phyloP scores from a whole-genome alignment of 352 stramenopile genomes.

The Paralagenidium karlingii region DNA sequence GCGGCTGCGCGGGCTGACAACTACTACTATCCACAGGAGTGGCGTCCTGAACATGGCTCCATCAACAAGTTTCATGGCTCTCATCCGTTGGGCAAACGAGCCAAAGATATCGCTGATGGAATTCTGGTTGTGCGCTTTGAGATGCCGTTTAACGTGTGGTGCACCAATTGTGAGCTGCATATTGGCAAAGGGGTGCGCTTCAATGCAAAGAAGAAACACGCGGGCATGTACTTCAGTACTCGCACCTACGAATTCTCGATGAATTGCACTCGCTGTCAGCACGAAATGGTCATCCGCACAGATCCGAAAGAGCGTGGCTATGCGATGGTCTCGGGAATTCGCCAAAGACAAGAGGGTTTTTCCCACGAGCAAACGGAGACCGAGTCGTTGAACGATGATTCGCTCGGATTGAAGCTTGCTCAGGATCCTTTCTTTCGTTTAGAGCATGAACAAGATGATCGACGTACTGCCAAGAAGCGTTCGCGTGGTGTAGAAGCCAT shows the following conservation, averaged over 20 bases:
- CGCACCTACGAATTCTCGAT: conserved; percentile 92
- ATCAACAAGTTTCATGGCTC: conserved; percentile 77
- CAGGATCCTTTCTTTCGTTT: conserved; percentile 63
- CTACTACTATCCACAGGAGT: conserved; percentile 94
- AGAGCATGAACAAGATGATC: conserved; percentile 71
- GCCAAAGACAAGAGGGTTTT: conserved; percentile 64
- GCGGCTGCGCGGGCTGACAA: conserved; percentile 95
- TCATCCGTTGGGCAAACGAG: conserved; percentile 55
- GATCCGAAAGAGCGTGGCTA: conserved; percentile 89
- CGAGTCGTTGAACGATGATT: conserved; percentile 43
- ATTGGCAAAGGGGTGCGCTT: conserved; percentile 88
- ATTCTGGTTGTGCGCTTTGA: conserved; percentile 95
- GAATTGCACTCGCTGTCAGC: conserved; percentile 82
- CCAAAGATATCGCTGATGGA: conserved; percentile 82
- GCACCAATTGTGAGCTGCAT: conserved; percentile 45
- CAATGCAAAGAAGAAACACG: conserved; percentile 92
- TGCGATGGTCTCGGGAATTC: conserved; percentile 80
- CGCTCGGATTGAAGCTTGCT: conserved; percentile 21
- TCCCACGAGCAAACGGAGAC: conserved; percentile 7
- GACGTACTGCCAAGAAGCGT: conserved; percentile 23
- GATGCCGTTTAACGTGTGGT: conserved; percentile 95
- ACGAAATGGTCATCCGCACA: conserved; percentile 89
- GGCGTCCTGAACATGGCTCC: conserved; percentile 74
- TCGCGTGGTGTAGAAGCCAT: conserved; percentile 34
- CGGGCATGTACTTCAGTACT: conserved; percentile 86